Evolutionary conservation across 2,329 filamentous ascomycete species (phyloP), one percentile per base, ranked within the genome.

Genomic region (Fusarium sp.): DNA sequence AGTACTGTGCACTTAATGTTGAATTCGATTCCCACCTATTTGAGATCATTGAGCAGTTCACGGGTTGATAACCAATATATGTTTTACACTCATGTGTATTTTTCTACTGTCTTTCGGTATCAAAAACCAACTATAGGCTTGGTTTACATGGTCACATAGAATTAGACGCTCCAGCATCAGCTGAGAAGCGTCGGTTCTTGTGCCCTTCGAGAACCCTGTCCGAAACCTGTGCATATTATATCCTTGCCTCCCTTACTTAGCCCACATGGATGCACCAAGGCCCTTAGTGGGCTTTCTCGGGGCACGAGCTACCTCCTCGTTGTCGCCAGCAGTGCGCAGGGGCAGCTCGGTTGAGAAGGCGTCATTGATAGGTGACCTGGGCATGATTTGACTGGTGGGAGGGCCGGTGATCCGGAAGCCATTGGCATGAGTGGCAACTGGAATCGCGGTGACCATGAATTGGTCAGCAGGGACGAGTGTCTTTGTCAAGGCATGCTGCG

Each of bases 241-340:
- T 58, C 35, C 33, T 38, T 60, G 17, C 44, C 38, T 24, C 28
- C 36, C 48, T 51, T 52, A 66, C 36, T 59, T 63, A 31, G 76
- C 75, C 76, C 76, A 77, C 63, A 77, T 75, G 18, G 76, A 77
- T 24, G 72, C 68, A 15, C 51, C 49, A 9, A 77, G 54, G 4
- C 75, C 75, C 22, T 69, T 57, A 12, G 62, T 68, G 11, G 66
- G 70, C 39, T 70, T 78, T n/a, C 56, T 44, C 22, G 33, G 31
- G 36, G 51, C 51, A 42, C 36, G 51, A 55, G 17, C 51, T 41
- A 28, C 51, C 51, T n/a, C 36, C 15, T 22, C 31, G n/a, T 28
- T 72, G 31, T 51, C 60, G 42, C 54, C 31, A 41, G 22, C 45
- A 35, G 38, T 52, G 20, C 33, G 64, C 17, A 35, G 26, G 47